These are phyloP conservation scores for Metschnikowia cerradonensis DNA, from an alignment of 805 yeast genomes.

Conservation along the genomic window DNA sequence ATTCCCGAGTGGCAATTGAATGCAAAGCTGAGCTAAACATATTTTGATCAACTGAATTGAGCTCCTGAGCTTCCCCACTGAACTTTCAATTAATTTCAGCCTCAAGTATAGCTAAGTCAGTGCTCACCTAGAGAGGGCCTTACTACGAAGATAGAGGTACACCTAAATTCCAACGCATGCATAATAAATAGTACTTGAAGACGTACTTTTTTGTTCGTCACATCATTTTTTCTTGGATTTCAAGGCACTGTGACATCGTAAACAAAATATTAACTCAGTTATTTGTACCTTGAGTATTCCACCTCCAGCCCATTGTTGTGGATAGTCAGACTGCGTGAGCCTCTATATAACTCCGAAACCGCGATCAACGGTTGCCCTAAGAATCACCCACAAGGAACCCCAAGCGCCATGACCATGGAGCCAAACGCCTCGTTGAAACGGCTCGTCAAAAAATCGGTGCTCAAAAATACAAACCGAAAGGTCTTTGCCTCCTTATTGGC, in stretches of 20 bases:
- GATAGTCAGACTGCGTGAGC: not conserved
- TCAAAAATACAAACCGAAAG: conserved; percentile 20
- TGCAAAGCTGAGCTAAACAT: conserved; percentile 6
- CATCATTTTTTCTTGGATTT: too few species aligned
- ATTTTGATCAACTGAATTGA: too few species aligned
- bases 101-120: not conserved
- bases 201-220: too few species aligned
- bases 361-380: not conserved
- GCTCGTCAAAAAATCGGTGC: conserved; percentile 21
- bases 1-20: conserved; percentile 43
- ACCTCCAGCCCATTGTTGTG: too few species aligned
- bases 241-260: too few species aligned
- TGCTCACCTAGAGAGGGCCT: not conserved
- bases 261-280: too few species aligned
- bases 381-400: not conserved
- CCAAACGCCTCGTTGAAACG: conserved; percentile 7
- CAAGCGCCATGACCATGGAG: conserved; percentile 6
- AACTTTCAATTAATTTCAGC: too few species aligned
- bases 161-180: too few species aligned
- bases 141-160: not conserved
- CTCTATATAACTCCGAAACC: not conserved
- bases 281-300: too few species aligned
- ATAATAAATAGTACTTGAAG: too few species aligned
- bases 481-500: conserved; percentile 25
- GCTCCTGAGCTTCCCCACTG: too few species aligned